These are phyloP conservation scores for Russula virescens DNA, from an alignment of 768 basidiomycete species.

Conservation along the genomic window DNA sequence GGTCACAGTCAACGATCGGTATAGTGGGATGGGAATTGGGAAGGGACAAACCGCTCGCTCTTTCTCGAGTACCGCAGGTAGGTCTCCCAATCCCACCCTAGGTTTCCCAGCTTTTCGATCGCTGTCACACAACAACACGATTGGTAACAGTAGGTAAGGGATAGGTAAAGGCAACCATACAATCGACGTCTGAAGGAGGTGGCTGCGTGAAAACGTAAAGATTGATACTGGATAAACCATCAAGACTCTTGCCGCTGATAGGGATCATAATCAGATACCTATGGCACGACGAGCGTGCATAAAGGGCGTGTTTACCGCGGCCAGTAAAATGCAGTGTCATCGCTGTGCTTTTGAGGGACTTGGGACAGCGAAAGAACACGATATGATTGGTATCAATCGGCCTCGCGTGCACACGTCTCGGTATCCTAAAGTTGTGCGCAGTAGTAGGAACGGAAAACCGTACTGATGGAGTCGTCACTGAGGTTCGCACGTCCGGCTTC, in stretches of 20 bases:
- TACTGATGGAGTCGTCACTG: conserved; percentile 19
- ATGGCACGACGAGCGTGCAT: neutral
- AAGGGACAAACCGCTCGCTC: conserved; percentile 13
- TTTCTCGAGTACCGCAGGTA: conserved; percentile 24
- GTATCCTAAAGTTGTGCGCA: neutral
- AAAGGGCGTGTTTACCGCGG: conserved; percentile 3
- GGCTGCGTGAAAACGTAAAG: conserved; percentile 25
- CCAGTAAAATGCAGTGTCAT: conserved; percentile 17
- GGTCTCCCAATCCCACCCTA: conserved; percentile 29
- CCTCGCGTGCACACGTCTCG: neutral
- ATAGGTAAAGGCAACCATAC: neutral
- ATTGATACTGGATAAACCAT: conserved; percentile 23
- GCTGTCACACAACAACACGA: conserved; percentile 1
- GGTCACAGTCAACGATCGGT: neutral
- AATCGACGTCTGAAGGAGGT: conserved; percentile 26
- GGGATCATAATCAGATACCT: neutral
- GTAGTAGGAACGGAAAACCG: neutral
- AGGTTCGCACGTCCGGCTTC: conserved; percentile 27
- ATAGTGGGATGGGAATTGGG: neutral
- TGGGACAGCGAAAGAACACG: neutral
- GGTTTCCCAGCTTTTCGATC: conserved; percentile 27
- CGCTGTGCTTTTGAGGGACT: conserved; percentile 22
- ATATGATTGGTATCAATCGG: too few relatives aligned
- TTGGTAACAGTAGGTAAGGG: neutral
- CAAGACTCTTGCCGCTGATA: conserved; percentile 24